Base-by-base conservation (phyloP, 2,329 filamentous ascomycete genomes). In the Tolypocladium inflatum region DNA sequence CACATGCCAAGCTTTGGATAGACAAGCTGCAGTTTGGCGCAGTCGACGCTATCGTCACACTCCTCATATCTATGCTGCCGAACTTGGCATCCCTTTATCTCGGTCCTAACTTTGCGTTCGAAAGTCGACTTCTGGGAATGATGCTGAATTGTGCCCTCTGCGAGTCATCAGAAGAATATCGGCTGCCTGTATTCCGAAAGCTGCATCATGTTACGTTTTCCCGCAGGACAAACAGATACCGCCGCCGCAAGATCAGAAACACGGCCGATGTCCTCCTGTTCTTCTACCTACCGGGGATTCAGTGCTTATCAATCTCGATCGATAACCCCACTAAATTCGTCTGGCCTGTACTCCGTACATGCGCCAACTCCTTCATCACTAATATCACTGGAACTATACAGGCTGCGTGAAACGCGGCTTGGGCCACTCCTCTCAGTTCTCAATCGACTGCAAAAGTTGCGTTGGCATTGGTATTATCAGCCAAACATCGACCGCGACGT, bases 391-490 rank as follows among this genome's bases (percentile, higher is more conserved):
- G 55, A 60, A 1, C 33, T 64, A 4, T 42, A 42, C 19, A 51
- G 62, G 2, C 33, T 62, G 4, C 45, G 61, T 13, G 61, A 64
- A 41, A 26, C 33, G 13, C 53, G 52, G 13, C n/a, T 63, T 10
- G 54, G 30, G 2, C 45, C 57, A 7, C 26, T 64, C 1, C 26
- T 63, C 15, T 45, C 59, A 4, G 15, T 13, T 5, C 55, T 56
- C 41, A 37, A 13, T 4, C 11, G 26, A 3, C 55, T 56, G 11
- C n/a, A 33, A 26, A 38, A 30, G 21, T 13, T 56, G n/a, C 42
- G n/a, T 6, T 56, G 55, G 55, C 3, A 50, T 13, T 56, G 55
- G 33, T 50, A 17, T 26, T 56, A 56, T 13, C 30, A 56, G 55
- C 33, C 33, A 17, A n/a, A 56, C 15, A 4, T 56, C 13, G 55